Base-by-base conservation (phyloP, 441 rosid genomes). In the Hura crepitans region DNA sequence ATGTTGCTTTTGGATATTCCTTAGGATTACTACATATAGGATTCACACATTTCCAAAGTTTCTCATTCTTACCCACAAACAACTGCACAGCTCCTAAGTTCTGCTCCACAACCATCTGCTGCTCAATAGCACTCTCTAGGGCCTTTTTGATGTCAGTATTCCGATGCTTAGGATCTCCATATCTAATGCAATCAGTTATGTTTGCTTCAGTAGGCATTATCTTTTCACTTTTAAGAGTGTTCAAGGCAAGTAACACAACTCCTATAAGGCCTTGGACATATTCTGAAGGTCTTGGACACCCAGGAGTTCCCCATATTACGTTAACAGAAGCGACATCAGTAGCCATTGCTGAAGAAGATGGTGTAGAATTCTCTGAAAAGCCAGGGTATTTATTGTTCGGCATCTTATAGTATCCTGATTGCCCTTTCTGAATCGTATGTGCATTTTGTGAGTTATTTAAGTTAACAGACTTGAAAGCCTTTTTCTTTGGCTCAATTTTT, bases 131-230 rank as follows among this genome's bases (percentile, higher is more conserved):
- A 57, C 62, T 73, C 60, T 77, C 77, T 50, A 82, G 71, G 33
- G 83, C 85, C 81, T 54, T 72, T 54, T 78, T 82, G 31, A 77
- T 74, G 39, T 79, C 75, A 57, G 72, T 73, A 69, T 75, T 69
- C 35, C 65, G 68, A 55, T 77, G 80, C 68, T 73, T 82, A 13
- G 74, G 71, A 75, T 79, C 80, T 68, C 85, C 85, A 72, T 57
- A 77, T 61, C 75, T 65, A 53, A 82, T 72, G 61, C 85, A 82
- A 37, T 80, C 83, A 9, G 72, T 31, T 68, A 82, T 79, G 71
- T 82, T 82, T 50, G 69, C 72, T 75, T 79, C 83, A 42, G 78
- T 82, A 10, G 85, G 83, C 75, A 71, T 61, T n/a, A 82, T 73
- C 74, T 66, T 80, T 68, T 77, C 83, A 56, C 28, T 70, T 65